Percentiles rank a stretch among this genome's conserved stretches.
Evolutionary conservation across 306 rosid genomes (phyloP).

Genomic region (barrel medic (Medicago truncatula)): DNA sequence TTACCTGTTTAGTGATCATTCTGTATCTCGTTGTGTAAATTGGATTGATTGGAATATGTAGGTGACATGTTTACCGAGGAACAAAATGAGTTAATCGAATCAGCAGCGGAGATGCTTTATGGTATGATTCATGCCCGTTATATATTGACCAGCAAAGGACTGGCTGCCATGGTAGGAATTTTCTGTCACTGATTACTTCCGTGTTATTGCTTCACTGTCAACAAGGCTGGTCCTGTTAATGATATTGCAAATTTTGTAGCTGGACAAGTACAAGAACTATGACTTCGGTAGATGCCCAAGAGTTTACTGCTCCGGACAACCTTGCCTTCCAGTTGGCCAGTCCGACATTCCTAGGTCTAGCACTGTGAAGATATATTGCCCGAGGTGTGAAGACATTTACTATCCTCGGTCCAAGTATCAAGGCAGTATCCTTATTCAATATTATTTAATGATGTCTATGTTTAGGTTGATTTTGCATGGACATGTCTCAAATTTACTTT

Average conservation of each 20-base stretch:
- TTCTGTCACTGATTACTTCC: background rate
- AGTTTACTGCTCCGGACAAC: conserved; percentile 98
- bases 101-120: conserved; percentile 98
- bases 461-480: conserved; percentile 20
- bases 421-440: conserved; percentile 94
- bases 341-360: conserved; percentile 96
- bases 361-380: conserved; percentile 96
- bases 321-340: conserved; percentile 99
- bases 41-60: conserved; percentile 45
- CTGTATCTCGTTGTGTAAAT: conserved; percentile 4
- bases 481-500: background rate
- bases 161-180: conserved; percentile 85
- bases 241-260: conserved; percentile 51
- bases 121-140: conserved; percentile 97
- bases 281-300: conserved; percentile 99
- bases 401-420: conserved; percentile 98
- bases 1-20: conserved; percentile 11
- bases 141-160: conserved; percentile 90
- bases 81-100: conserved; percentile 94
- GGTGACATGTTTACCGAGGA: conserved; percentile 98
- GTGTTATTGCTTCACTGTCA: background rate
- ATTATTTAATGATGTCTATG: conserved; percentile 16
- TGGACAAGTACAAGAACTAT: conserved; percentile 92
- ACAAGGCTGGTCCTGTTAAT: conserved; percentile 18
- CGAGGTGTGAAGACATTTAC: conserved; percentile 95